A percentile compares a stretch with the other conserved stretches of the same genome.
phyloP scores from a whole-genome alignment of 208 protist species.

The Tetramitus jugosus region DNA sequence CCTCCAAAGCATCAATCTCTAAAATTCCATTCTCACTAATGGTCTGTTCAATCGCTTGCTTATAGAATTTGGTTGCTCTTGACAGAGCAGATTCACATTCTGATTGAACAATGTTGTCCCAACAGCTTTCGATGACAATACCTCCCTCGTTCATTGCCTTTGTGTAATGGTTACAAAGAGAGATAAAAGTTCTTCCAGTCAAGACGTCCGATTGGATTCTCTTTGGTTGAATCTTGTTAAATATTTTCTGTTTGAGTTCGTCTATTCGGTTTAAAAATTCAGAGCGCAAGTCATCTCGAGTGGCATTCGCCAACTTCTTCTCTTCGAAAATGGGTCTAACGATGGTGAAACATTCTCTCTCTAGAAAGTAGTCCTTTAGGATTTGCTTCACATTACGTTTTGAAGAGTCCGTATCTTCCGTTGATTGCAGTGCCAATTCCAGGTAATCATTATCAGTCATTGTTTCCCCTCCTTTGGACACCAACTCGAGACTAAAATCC shows the following conservation, averaged over 20 bases:
- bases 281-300: neutral
- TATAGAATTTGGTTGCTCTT: conserved; percentile 4
- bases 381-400: conserved; percentile 13
- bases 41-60: neutral
- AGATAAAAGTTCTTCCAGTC: conserved; percentile 27
- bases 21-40: neutral
- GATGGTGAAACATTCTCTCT: conserved; percentile 30
- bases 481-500: conserved; percentile 35
- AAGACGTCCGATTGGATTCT: conserved; percentile 15
- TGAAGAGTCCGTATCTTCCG: neutral
- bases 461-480: neutral
- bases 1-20: neutral
- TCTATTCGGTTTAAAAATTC: conserved; percentile 28
- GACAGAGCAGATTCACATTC: conserved; percentile 26
- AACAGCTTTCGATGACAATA: conserved; percentile 32
- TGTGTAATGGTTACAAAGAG: conserved; percentile 25
- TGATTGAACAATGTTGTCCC: conserved; percentile 26
- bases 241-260: conserved; percentile 23
- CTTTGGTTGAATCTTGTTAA: conserved; percentile 21
- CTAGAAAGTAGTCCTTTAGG: conserved; percentile 27
- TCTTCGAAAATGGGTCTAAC: conserved; percentile 22
- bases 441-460: conserved; percentile 32
- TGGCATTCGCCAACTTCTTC: conserved; percentile 22
- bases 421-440: conserved; percentile 24
- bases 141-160: conserved; percentile 35